Conservation (phyloP, 768 basidiomycete genomes). For the Mycena kentingensis region DNA sequence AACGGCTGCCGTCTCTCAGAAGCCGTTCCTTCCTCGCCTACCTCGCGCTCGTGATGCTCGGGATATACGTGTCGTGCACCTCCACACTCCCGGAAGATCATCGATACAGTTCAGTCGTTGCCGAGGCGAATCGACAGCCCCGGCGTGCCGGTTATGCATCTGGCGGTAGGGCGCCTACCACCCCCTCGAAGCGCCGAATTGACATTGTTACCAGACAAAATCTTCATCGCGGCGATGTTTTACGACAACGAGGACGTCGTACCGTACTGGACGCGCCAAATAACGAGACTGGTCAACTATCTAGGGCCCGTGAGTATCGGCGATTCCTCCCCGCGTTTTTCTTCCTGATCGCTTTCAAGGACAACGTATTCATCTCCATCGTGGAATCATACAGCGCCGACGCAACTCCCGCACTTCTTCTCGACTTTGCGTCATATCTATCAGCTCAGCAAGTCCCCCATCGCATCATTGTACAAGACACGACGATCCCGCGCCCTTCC, state of each 20-base stretch:
- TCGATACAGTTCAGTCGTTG: too few relatives aligned
- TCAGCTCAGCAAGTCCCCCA: slow-evolving; percentile 26
- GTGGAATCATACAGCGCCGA: slow-evolving; percentile 36
- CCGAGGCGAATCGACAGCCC: too few relatives aligned
- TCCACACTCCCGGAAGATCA: too few relatives aligned
- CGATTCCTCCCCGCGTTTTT: background rate
- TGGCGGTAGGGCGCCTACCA: too few relatives aligned
- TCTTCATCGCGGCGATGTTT: slow-evolving; percentile 45
- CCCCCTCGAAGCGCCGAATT: too few relatives aligned
- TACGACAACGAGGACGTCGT: slow-evolving; percentile 40
- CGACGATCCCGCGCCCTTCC: slow-evolving; percentile 25
- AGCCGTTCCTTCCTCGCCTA: too few relatives aligned
- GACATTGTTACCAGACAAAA: too few relatives aligned
- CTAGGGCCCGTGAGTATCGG: slow-evolving; percentile 30
- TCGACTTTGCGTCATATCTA: slow-evolving; percentile 28
- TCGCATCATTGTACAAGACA: slow-evolving; percentile 34
- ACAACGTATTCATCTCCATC: slow-evolving; percentile 36
- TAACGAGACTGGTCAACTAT: slow-evolving; percentile 37
- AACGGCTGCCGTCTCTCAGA: too few relatives aligned
- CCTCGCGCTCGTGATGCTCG: too few relatives aligned
- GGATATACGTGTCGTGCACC: too few relatives aligned
- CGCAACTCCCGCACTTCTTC: slow-evolving; percentile 32
- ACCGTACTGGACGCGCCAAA: slow-evolving; percentile 40
- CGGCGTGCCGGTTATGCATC: too few relatives aligned
- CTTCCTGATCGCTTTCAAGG: slow-evolving; percentile 7